Conservation (phyloP, 169 alveolate species). For the Plasmodium sp. region DNA sequence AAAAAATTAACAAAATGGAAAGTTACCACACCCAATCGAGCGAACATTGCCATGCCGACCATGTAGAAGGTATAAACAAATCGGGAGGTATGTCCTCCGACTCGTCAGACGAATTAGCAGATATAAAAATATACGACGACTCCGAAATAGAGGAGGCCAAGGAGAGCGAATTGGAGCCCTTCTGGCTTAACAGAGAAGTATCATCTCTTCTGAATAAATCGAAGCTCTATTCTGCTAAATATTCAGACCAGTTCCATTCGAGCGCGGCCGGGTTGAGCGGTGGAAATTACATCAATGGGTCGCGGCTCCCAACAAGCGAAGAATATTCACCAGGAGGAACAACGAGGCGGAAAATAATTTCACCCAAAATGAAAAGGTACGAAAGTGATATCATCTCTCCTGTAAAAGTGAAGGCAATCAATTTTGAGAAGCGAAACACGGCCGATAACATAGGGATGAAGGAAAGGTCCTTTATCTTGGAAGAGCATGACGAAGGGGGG, state of each 20-base stretch:
- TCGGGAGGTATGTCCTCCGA: background rate
- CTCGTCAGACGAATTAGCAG: constrained; percentile 10
- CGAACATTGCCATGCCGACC: background rate
- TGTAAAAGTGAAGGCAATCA: background rate
- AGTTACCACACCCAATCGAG: background rate
- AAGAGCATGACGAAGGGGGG: background rate
- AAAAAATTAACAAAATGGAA: too few species aligned
- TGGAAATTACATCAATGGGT: background rate
- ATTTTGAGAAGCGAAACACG: background rate
- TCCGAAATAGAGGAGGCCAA: constrained; percentile 62
- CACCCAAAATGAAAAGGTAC: constrained; percentile 5
- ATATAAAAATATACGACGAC: constrained; percentile 69
- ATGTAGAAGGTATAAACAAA: background rate
- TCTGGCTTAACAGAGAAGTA: constrained; percentile 58
- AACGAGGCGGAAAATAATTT: background rate
- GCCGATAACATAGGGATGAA: background rate
- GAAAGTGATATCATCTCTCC: background rate
- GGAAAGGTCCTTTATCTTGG: background rate
- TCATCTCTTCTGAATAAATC: constrained; percentile 18
- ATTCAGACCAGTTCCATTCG: background rate
- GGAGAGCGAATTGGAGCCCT: constrained; percentile 26
- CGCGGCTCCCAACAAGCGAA: background rate
- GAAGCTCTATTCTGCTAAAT: background rate
- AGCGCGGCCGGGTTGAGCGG: background rate
- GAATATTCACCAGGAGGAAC: background rate